Percentiles rank a stretch among this genome's conserved stretches.
phyloP scores from a whole-genome alignment of 768 basidiomycete genomes.

The Tulasnella calospora region DNA sequence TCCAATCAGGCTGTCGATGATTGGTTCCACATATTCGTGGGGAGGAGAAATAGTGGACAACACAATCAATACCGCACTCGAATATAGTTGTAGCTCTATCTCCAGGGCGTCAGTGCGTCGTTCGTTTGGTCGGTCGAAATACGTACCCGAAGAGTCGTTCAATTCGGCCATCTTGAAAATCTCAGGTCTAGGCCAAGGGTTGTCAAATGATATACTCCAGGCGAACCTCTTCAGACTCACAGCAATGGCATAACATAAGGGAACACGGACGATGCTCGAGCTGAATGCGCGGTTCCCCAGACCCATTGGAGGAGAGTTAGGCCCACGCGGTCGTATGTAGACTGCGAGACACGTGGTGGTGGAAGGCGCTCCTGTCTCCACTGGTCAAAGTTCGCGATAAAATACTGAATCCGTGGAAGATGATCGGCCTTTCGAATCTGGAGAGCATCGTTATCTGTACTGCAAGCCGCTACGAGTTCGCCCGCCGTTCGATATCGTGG shows the following conservation, averaged over 20 bases:
- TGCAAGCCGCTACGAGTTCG: conserved; percentile 55
- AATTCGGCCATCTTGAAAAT: conserved; percentile 87
- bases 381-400: conserved; percentile 54
- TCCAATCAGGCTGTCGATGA: conserved; percentile 56
- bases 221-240: conserved; percentile 44
- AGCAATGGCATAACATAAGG: conserved; percentile 73
- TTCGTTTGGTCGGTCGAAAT: background rate
- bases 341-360: conserved; percentile 81
- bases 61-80: conserved; percentile 73
- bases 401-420: conserved; percentile 51
- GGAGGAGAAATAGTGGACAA: conserved; percentile 78
- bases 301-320: conserved; percentile 82
- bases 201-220: background rate
- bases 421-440: conserved; percentile 54
- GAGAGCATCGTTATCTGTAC: conserved; percentile 52
- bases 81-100: conserved; percentile 74
- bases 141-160: conserved; percentile 49
- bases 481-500: conserved; percentile 57
- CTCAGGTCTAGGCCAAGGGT: conserved; percentile 56
- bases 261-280: conserved; percentile 68
- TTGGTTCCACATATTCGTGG: conserved; percentile 54
- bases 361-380: conserved; percentile 75
- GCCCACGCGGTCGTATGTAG: conserved; percentile 85
- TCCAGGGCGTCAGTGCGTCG: background rate
- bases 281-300: conserved; percentile 68